Conservation (phyloP, 1,139 yeast genomes). For the Pichia sp. region DNA sequence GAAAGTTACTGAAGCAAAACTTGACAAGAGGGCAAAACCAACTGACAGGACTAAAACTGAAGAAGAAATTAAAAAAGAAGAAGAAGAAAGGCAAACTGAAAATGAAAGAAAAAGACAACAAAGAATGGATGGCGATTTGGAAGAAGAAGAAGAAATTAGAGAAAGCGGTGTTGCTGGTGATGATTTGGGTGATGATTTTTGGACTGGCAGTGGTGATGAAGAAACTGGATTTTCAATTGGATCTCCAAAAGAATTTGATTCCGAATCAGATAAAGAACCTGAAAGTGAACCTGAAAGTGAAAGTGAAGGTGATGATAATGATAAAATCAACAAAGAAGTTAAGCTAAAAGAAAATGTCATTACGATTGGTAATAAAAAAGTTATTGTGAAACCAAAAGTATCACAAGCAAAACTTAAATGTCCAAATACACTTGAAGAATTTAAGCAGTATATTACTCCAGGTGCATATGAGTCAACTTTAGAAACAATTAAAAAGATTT, state of each 20-base stretch:
- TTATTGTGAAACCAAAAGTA: slow-evolving; percentile 18
- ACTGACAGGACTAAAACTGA: slow-evolving; percentile 92
- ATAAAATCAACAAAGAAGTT: too few relatives aligned
- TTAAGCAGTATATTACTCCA: slow-evolving; percentile 30
- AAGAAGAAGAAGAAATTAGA: slow-evolving; percentile 39
- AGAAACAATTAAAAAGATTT: slow-evolving; percentile 46
- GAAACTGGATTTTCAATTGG: slow-evolving; percentile 33
- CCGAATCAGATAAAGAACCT: slow-evolving; percentile 27
- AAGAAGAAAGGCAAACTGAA: slow-evolving; percentile 57
- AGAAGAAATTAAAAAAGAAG: slow-evolving; percentile 72
- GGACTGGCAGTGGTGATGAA: slow-evolving; percentile 49
- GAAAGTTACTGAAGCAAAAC: slow-evolving; percentile 69
- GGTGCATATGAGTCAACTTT: slow-evolving; percentile 41
- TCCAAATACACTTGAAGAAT: slow-evolving; percentile 54
- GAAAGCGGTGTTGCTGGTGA: slow-evolving; percentile 46
- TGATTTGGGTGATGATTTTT: slow-evolving; percentile 58
- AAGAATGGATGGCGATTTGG: slow-evolving; percentile 72
- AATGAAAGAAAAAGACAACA: slow-evolving; percentile 70
- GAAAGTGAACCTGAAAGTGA: slow-evolving; percentile 23
- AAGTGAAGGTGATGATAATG: slow-evolving; percentile 22
- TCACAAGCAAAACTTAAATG: slow-evolving; percentile 33
- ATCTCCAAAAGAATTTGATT: slow-evolving; percentile 26
- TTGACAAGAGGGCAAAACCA: slow-evolving; percentile 90
- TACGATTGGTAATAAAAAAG: slow-evolving; percentile 29
- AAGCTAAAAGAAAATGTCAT: slow-evolving; percentile 22